phyloP scores from a whole-genome alignment of 2,329 filamentous ascomycete genomes.

The Nemania sp. region DNA sequence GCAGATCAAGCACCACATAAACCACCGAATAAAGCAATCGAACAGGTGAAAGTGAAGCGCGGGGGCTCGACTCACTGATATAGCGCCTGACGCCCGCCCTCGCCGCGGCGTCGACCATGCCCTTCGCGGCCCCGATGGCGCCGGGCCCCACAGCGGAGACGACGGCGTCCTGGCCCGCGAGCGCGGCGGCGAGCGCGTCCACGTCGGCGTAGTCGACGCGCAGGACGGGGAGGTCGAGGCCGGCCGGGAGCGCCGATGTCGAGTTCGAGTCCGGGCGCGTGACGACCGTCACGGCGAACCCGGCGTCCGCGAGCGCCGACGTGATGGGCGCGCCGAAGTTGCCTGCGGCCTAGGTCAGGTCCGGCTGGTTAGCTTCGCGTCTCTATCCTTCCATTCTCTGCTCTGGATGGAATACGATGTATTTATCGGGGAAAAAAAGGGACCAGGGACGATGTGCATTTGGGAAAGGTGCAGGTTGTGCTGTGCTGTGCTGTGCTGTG shows the following conservation, averaged over 20 bases:
- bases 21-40: neutral
- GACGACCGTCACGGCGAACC: slow-evolving; percentile 35
- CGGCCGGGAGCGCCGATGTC: slow-evolving; percentile 30
- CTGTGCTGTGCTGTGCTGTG: no score
- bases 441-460: no score
- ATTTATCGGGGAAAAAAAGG: no score
- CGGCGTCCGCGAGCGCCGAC: slow-evolving; percentile 30
- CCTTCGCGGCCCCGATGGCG: slow-evolving; percentile 26
- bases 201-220: slow-evolving; percentile 31
- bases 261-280: slow-evolving; percentile 32
- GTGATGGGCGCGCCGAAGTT: slow-evolving; percentile 39
- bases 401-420: no score
- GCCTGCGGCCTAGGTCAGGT: slow-evolving; percentile 33
- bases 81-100: slow-evolving; percentile 40
- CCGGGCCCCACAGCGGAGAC: slow-evolving; percentile 35
- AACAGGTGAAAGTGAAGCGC: no score
- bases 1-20: neutral
- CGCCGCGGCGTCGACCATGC: slow-evolving; percentile 39
- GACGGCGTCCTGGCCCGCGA: slow-evolving; percentile 38
- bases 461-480: no score
- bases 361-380: neutral
- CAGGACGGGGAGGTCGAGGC: slow-evolving; percentile 27
- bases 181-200: slow-evolving; percentile 27
- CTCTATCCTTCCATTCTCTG: no score
- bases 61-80: slow-evolving; percentile 26